phyloP scores from a whole-genome alignment of 2,329 filamentous ascomycete species.

The Eurotiales sp. region DNA sequence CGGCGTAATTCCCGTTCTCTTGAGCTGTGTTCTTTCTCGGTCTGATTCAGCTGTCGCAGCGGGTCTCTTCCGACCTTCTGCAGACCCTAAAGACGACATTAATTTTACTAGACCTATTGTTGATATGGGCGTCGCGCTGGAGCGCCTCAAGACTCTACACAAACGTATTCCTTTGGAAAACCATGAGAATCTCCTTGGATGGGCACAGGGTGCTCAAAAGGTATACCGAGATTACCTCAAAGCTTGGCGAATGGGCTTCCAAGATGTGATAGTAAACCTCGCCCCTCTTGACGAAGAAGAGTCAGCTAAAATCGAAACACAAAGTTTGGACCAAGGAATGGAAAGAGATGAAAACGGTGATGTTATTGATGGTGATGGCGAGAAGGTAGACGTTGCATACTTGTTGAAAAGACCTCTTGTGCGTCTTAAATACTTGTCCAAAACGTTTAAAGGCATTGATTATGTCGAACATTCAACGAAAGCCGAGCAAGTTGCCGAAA shows the following conservation, averaged over 20 bases:
- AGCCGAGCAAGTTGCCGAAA: conserved; percentile 56
- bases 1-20: conserved; percentile 86
- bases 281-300: conserved; percentile 70
- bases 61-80: conserved; percentile 62
- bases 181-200: conserved; percentile 67
- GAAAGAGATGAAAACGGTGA: conserved; percentile 58
- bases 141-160: conserved; percentile 77
- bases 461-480: conserved; percentile 44
- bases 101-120: conserved; percentile 81
- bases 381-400: conserved; percentile 90
- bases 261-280: conserved; percentile 90
- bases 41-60: conserved; percentile 61
- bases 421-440: conserved; percentile 80
- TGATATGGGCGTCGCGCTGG: conserved; percentile 86
- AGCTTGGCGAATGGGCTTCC: conserved; percentile 88
- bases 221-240: conserved; percentile 83
- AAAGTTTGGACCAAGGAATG: conserved; percentile 52
- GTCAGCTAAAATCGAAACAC: conserved; percentile 40
- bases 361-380: conserved; percentile 68
- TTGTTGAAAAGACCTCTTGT: conserved; percentile 85
- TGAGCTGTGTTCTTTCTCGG: conserved; percentile 77
- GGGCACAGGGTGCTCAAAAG: conserved; percentile 73
- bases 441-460: conserved; percentile 66
- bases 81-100: conserved; percentile 53
- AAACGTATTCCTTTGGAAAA: conserved; percentile 73